Percentiles rank a stretch among this genome's conserved stretches.
phyloP scores from a whole-genome alignment of 345 rosid genomes.

The Eucalyptus melliodora region DNA sequence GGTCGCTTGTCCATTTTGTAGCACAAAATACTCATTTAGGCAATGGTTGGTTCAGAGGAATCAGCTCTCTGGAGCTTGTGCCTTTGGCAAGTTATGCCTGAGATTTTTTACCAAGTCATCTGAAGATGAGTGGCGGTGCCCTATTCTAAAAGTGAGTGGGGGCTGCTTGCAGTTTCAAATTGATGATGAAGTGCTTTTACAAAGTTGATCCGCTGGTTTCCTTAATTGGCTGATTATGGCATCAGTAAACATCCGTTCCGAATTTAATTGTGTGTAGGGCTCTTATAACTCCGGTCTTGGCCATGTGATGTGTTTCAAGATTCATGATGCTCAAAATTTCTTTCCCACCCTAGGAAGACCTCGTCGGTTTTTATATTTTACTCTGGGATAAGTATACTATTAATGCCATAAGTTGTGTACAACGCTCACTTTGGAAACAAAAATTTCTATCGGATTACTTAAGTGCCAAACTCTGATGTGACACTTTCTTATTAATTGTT shows the following conservation, averaged over 20 bases:
- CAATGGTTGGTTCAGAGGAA: neutral
- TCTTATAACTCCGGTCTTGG: neutral
- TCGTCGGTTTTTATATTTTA: neutral
- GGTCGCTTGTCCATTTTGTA: neutral
- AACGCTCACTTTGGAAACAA: rapidly evolving
- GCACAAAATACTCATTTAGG: neutral
- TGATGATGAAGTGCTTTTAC: neutral
- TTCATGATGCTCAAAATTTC: neutral
- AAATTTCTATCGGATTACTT: too few species aligned
- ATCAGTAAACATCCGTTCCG: neutral
- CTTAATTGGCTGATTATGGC: neutral
- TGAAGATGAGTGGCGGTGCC: neutral
- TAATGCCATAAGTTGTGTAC: too few species aligned
- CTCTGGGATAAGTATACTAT: too few species aligned
- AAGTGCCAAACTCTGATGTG: too few species aligned
- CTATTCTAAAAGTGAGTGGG: neutral
- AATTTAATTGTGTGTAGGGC: neutral
- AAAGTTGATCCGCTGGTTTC: neutral
- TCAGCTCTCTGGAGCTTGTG: neutral
- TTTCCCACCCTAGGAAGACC: neutral
- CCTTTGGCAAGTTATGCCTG: neutral
- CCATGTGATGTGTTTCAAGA: neutral
- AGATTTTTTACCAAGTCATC: neutral
- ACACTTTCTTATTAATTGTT: too few species aligned
- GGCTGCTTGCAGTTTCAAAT: neutral